Base-by-base conservation (phyloP, 768 basidiomycete genomes). In the Phallus indusiatus region DNA sequence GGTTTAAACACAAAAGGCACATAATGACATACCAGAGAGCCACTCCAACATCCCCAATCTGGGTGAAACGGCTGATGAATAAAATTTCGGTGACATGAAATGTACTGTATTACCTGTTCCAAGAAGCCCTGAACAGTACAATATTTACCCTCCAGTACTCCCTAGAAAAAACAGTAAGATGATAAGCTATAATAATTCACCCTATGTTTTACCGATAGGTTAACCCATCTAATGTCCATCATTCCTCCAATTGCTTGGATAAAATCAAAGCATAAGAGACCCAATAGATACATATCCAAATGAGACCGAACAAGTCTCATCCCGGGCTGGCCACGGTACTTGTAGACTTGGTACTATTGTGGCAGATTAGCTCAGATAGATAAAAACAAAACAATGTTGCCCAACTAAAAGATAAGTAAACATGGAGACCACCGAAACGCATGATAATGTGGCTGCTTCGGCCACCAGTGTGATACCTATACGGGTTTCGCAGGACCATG, bases 11-110 rank as follows among this genome's bases (percentile, higher is more conserved):
- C 60, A 36, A 18, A 16, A 34, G 18, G 11, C 16, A 3, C 2
- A 12, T 53, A 24, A 22, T 24, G 28, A 68, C 70, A 54, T 61
- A 73, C 73, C 68, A 70, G 11, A 76, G 60, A 28, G 75, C 74
- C 14, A 74, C 73, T 6, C 73, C 73, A 14, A 75, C 74, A 60
- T 76, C 74, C 1, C 75, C 75, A 33, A 72, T 64, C 53, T 76
- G 56, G 74, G 72, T 60, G 74, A 63, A 6, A 71, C 65, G 36
- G 33, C 22, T 7, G 18, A 22, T 21, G 36, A 55, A 18, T 14
- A 49, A 20, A 24, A 24, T 53, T 54, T 36, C 18, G 42, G n/a
- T 18, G 12, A 46, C 20, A 22, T 56, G 42, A 54, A 10, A 11
- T 55, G 12, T n/a, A n/a, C n/a, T n/a, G n/a, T 34, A 17, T 33